A percentile compares a stretch with the other conserved stretches of the same genome.
Evolutionary conservation across 345 rosid species (phyloP).

Genomic region (Camelina laxa): DNA sequence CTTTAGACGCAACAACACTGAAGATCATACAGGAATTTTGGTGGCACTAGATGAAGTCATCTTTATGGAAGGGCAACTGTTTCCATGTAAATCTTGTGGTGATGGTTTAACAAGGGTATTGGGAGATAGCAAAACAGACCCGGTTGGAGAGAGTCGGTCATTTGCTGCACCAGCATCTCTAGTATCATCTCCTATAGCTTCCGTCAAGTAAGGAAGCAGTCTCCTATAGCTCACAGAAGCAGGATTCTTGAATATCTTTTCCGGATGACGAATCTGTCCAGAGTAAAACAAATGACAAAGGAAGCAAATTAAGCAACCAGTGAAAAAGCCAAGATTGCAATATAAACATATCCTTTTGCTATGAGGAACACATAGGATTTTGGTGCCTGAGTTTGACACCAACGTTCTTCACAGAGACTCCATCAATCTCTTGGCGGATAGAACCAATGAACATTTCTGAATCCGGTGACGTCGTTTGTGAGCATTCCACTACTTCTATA

Average conservation of each 20-base stretch:
- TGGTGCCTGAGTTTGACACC: background rate
- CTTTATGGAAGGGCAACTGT: background rate
- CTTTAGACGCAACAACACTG: background rate
- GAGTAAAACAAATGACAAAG: too few relatives aligned
- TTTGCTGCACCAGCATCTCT: background rate
- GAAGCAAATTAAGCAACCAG: background rate
- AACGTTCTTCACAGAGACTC: background rate
- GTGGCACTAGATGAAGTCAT: background rate
- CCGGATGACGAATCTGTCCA: background rate
- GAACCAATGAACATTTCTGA: background rate
- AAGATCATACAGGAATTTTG: background rate
- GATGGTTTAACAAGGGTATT: background rate
- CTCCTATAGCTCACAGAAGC: constrained; percentile 6
- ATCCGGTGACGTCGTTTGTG: background rate
- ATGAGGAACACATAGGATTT: background rate
- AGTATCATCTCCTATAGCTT: background rate
- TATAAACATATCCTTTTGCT: background rate
- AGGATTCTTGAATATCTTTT: constrained; percentile 4
- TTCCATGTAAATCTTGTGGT: background rate
- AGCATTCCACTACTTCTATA: background rate
- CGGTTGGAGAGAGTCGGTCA: background rate
- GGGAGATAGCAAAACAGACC: background rate
- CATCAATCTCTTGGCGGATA: background rate
- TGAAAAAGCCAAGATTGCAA: background rate
- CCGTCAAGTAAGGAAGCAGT: constrained; percentile 12